Conservation (phyloP, 208 protist species). For the Trypanosoma lewisi region DNA sequence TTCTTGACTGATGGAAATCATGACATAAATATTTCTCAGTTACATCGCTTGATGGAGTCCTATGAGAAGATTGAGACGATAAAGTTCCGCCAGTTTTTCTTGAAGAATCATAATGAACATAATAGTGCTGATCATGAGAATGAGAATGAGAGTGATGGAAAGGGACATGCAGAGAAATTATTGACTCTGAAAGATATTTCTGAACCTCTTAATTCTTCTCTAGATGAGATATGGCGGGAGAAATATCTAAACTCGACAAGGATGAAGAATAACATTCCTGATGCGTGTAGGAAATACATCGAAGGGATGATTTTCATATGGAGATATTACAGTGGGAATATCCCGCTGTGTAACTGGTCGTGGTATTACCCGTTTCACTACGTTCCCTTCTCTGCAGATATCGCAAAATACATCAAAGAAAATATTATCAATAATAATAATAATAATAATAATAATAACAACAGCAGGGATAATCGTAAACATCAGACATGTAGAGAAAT, state of each 20-base stretch:
- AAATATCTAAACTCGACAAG: constrained; percentile 49
- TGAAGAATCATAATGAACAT: constrained; percentile 29
- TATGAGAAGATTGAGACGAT: constrained; percentile 68
- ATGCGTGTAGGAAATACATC: constrained; percentile 70
- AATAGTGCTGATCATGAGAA: too few species aligned
- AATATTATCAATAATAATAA: constrained; percentile 28
- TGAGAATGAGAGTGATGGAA: too few species aligned
- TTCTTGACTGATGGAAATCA: constrained; percentile 67
- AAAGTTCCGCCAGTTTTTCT: constrained; percentile 57
- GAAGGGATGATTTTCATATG: constrained; percentile 78
- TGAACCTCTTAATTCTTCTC: constrained; percentile 28
- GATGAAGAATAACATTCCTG: constrained; percentile 29
- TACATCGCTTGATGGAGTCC: constrained; percentile 53
- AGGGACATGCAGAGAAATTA: too few species aligned
- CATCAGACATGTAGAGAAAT: too few species aligned
- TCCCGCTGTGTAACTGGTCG: constrained; percentile 55
- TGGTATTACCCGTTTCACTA: constrained; percentile 85
- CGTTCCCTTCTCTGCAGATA: constrained; percentile 63
- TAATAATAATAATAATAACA: too few species aligned
- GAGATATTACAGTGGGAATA: constrained; percentile 77
- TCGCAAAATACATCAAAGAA: constrained; percentile 46
- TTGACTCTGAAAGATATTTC: constrained; percentile 41
- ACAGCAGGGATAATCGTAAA: too few species aligned
- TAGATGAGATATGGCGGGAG: constrained; percentile 51
- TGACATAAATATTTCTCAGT: constrained; percentile 70